Conservation (phyloP, 768 basidiomycete genomes). For the Suillus subalutaceus region DNA sequence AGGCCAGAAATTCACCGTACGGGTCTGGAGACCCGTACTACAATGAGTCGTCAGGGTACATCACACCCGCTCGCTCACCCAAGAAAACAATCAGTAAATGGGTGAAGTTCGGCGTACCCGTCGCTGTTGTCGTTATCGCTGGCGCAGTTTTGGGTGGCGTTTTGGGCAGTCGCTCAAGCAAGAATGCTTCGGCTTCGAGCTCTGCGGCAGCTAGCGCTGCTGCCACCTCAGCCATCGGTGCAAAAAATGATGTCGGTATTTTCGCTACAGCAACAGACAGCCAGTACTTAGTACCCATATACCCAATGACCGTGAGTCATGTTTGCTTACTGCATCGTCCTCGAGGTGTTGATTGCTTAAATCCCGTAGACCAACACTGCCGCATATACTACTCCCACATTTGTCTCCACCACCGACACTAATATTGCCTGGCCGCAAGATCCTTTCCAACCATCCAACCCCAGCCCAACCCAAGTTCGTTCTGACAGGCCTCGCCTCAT, state of each 20-base stretch:
- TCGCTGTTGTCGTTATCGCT: constrained; percentile 61
- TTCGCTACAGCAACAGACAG: constrained; percentile 82
- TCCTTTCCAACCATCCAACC: constrained; percentile 67
- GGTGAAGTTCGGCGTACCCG: constrained; percentile 76
- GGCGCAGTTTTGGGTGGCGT: constrained; percentile 81
- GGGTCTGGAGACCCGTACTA: constrained; percentile 72
- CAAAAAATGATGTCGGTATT: constrained; percentile 61
- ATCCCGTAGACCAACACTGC: constrained; percentile 68
- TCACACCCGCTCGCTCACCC: constrained; percentile 48
- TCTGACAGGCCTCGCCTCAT: constrained; percentile 88
- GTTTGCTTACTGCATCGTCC: neutral
- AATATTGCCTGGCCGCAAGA: constrained; percentile 79
- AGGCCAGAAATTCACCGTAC: constrained; percentile 42
- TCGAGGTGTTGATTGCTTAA: constrained; percentile 14
- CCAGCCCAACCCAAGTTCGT: constrained; percentile 62
- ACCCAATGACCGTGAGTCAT: constrained; percentile 81
- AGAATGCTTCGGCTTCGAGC: constrained; percentile 29
- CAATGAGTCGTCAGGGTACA: constrained; percentile 69
- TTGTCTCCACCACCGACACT: constrained; percentile 55
- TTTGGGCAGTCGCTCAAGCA: constrained; percentile 63
- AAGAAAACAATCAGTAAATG: constrained; percentile 67
- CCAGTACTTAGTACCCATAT: constrained; percentile 79
- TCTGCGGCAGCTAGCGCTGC: constrained; percentile 37
- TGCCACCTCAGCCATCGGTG: constrained; percentile 58
- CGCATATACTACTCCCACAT: constrained; percentile 71